Conservation (phyloP, 2,329 filamentous ascomycete genomes). For the Colletotrichum destructivum region DNA sequence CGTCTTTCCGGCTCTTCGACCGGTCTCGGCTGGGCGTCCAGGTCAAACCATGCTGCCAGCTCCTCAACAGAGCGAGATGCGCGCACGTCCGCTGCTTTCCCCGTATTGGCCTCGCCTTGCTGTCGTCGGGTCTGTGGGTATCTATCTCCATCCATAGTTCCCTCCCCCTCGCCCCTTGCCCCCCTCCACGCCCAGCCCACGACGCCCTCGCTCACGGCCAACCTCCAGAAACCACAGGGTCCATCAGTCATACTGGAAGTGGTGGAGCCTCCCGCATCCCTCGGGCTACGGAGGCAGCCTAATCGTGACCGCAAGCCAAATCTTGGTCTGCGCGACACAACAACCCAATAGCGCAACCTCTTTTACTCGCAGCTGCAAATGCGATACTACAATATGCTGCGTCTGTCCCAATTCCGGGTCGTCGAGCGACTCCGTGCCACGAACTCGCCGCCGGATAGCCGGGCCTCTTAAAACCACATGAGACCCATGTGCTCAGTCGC, state of each 20-base stretch:
- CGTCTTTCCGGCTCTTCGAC: slow-evolving; percentile 10
- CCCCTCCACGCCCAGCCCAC: not conserved
- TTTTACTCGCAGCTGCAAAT: not conserved
- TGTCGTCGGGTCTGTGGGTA: not conserved
- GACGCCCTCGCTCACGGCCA: not conserved
- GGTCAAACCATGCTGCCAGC: slow-evolving; percentile 11
- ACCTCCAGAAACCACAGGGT: not conserved
- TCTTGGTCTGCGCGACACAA: not conserved
- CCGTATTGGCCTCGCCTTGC: not conserved
- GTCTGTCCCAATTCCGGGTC: not conserved
- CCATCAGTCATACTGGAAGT: not conserved
- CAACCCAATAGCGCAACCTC: too few relatives aligned
- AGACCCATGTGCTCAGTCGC: not conserved
- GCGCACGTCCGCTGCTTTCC: not conserved
- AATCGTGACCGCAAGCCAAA: not conserved
- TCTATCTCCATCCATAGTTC: not conserved
- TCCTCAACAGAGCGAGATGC: slow-evolving; percentile 12
- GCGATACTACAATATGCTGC: not conserved
- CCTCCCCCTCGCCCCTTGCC: too few relatives aligned
- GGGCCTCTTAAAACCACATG: not conserved
- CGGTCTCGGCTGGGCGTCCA: slow-evolving; percentile 26
- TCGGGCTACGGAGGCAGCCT: not conserved
- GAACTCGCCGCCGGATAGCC: not conserved
- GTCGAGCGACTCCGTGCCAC: not conserved
- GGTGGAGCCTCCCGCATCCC: slow-evolving; percentile 10